These are phyloP conservation scores for Trichomonascaceae sp. DNA, from an alignment of 1,139 yeast genomes.

Conservation along the genomic window DNA sequence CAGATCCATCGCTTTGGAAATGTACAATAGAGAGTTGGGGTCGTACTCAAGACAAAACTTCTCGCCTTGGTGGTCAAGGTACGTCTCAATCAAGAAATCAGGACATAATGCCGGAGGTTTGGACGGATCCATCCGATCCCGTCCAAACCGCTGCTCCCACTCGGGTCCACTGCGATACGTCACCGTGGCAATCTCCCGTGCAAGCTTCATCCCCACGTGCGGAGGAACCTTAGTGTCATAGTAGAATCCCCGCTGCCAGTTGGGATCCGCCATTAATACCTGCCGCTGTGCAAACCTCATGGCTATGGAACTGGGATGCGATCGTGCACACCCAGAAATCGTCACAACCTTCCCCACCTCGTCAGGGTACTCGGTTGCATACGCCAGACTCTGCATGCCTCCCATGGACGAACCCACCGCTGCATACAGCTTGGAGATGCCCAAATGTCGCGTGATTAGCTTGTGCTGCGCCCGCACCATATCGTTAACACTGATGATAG, in stretches of 20 bases:
- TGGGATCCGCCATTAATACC: slow-evolving; percentile 86
- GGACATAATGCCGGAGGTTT: slow-evolving; percentile 82
- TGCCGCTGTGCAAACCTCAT: slow-evolving; percentile 89
- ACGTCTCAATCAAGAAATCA: slow-evolving; percentile 83
- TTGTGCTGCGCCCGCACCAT: slow-evolving; percentile 84
- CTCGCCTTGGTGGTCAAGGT: slow-evolving; percentile 88
- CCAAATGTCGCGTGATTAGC: slow-evolving; percentile 46
- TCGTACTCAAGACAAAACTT: slow-evolving; percentile 87
- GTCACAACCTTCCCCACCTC: slow-evolving; percentile 59
- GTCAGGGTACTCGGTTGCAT: slow-evolving; percentile 72
- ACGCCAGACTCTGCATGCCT: slow-evolving; percentile 90
- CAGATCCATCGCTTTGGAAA: slow-evolving; percentile 89
- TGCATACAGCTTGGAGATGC: slow-evolving; percentile 54
- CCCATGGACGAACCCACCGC: slow-evolving; percentile 93
- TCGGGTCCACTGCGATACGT: slow-evolving; percentile 94
- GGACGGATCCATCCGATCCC: slow-evolving; percentile 73
- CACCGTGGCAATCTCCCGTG: slow-evolving; percentile 87
- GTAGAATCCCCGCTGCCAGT: slow-evolving; percentile 88
- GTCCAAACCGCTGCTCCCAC: slow-evolving; percentile 88
- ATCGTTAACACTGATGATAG: slow-evolving; percentile 73
- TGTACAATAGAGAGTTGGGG: slow-evolving; percentile 75
- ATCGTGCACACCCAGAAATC: slow-evolving; percentile 83
- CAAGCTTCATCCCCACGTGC: slow-evolving; percentile 87
- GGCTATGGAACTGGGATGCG: slow-evolving; percentile 90
- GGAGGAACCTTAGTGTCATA: slow-evolving; percentile 74